A percentile compares a stretch with the other conserved stretches of the same genome.
Conservation (phyloP, 805 yeast species). For the Cyberlindnera euphorbiiphila region DNA sequence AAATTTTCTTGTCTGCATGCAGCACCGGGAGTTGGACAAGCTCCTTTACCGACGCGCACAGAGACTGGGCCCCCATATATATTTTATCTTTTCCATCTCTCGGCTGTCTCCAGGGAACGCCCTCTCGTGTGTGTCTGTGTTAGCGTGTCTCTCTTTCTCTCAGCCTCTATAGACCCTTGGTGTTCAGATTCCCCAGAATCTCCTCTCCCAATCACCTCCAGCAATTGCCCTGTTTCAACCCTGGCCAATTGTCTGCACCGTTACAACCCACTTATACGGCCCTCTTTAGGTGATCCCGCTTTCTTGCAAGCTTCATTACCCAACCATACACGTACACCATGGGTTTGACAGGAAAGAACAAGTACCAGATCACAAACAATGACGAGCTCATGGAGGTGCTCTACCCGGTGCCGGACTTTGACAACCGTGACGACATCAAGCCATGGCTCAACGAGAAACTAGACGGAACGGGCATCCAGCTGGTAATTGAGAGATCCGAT, state of each 20-base stretch:
- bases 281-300: too few relatives aligned
- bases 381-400: constrained; percentile 25
- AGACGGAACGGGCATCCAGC: constrained; percentile 21
- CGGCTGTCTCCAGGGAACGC: too few relatives aligned
- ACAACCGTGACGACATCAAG: constrained; percentile 25
- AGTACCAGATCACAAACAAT: constrained; percentile 18
- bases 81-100: constrained; percentile 19
- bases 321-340: not conserved
- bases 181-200: too few relatives aligned
- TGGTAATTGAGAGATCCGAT: constrained; percentile 33
- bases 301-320: not conserved
- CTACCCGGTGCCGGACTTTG: constrained; percentile 26
- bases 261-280: too few relatives aligned
- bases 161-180: too few relatives aligned
- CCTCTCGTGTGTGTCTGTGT: too few relatives aligned
- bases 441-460: constrained; percentile 26
- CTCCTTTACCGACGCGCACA: constrained; percentile 4
- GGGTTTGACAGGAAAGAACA: not conserved
- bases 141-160: too few relatives aligned
- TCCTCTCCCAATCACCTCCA: too few relatives aligned
- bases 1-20: constrained; percentile 14
- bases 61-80: constrained; percentile 5
- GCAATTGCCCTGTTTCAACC: too few relatives aligned
- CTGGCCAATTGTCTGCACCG: too few relatives aligned
- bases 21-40: not conserved